Conservation (phyloP, 148 eudicot species). For the Pharnaceum exiguum region DNA sequence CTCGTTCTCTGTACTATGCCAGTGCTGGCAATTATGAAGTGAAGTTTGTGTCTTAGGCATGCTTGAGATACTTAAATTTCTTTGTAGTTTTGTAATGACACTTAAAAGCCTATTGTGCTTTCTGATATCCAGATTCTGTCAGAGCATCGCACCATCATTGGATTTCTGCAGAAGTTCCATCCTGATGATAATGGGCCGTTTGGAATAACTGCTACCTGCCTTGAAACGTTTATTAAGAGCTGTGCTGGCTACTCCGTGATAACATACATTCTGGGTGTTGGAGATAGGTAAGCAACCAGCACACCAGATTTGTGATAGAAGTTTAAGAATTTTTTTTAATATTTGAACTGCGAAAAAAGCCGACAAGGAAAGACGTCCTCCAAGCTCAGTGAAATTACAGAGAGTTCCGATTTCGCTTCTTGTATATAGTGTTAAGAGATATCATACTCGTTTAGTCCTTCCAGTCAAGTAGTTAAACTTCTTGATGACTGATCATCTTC, state of each 20-base stretch:
- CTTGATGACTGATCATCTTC: background rate
- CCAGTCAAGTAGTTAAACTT: background rate
- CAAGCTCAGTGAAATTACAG: no score
- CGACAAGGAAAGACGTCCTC: no score
- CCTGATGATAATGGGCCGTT: slow-evolving; percentile 93
- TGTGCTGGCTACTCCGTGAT: slow-evolving; percentile 99
- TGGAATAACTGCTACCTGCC: slow-evolving; percentile 93
- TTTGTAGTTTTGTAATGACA: background rate
- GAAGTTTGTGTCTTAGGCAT: background rate
- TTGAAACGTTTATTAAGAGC: slow-evolving; percentile 94
- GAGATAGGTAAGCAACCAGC: slow-evolving; percentile 66
- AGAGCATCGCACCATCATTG: slow-evolving; percentile 83
- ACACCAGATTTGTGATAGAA: no score
- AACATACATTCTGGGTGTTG: slow-evolving; percentile 93
- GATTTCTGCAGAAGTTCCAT: slow-evolving; percentile 92
- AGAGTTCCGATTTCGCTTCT: no score
- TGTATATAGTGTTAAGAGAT: no score
- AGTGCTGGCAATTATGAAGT: background rate
- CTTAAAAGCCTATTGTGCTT: slow-evolving; percentile 2
- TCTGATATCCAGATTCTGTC: slow-evolving; percentile 63
- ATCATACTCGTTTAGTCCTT: background rate
- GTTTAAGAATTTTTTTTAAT: no score
- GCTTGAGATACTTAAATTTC: background rate
- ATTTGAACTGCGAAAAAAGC: no score
- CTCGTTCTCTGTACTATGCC: background rate